Evolutionary conservation across 1,284 basidiomycete species (phyloP), one percentile per base, ranked within the genome.

Genomic region (Marasmius tenuissimus): DNA sequence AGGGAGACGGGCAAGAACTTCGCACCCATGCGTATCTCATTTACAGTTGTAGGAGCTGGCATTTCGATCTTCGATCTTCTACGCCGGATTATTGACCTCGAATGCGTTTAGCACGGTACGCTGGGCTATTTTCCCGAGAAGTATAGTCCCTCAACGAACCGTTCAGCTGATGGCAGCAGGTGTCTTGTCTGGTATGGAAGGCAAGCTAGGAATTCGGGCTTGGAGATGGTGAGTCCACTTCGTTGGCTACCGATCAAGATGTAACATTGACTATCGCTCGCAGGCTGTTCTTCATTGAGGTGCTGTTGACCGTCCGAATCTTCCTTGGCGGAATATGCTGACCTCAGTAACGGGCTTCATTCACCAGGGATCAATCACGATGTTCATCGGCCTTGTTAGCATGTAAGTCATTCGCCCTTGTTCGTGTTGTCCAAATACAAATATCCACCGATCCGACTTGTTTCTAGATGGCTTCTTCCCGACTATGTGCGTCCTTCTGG

Each of bases 101-200:
- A 92, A 91, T 74, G 91, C 91, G 1, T 92, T 93, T 70, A 89
- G 90, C 47, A 78, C 82, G 59, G 86, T 88, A 60, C 18, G 50
- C 50, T 60, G 60, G 33, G 49, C 68, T 35, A 39, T 20, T 27
- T 18, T n/a, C 33, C 5, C 27, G 35, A 9, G 9, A 35, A 34
- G 14, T n/a, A 40, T 11, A 47, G 38, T 54, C 22, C 20, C 39
- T 48, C 33, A 27, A 54, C 37, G 22, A 20, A 40, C 27, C 4
- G 58, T 58, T 18, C 56, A 89, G 84, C 73, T 89, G 34, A 84
- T 88, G 71, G 87, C 88, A 9, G 88, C 87, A 16, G 89, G 88
- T 1, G 88, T 93, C 58, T 78, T 93, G 18, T 77, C 80, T 5
- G 80, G 79, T 48, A 89, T 92, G 89, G 83, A 92, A 62, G 88